Percentiles rank a stretch among this genome's conserved stretches.
phyloP scores from a whole-genome alignment of 2,329 filamentous ascomycete species.

The Ophiobolus disseminans region DNA sequence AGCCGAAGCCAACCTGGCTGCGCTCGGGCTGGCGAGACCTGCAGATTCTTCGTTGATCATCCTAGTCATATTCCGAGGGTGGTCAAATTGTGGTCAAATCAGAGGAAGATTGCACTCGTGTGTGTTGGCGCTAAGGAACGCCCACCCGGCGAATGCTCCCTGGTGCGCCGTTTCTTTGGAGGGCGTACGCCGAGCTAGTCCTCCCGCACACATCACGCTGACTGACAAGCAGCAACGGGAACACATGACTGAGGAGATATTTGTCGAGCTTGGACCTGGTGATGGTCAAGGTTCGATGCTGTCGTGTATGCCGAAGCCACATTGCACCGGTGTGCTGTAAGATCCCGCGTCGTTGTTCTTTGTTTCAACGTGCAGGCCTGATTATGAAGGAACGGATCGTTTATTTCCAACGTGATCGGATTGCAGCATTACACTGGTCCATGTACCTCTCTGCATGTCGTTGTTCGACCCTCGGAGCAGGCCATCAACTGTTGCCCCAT shows the following conservation, averaged over 20 bases:
- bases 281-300: slow-evolving; percentile 11
- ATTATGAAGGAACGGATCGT: no score
- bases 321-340: slow-evolving; percentile 12
- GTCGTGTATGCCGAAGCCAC: slow-evolving; percentile 17
- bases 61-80: slow-evolving; percentile 27
- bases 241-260: slow-evolving; percentile 25
- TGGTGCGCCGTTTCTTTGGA: slow-evolving; percentile 8
- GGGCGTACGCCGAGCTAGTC: slow-evolving; percentile 12
- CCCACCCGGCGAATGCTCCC: slow-evolving; percentile 16
- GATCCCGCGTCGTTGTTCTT: slow-evolving; percentile 10
- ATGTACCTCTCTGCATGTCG: slow-evolving; percentile 7
- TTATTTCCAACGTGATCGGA: neutral
- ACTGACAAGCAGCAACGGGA: slow-evolving; percentile 14
- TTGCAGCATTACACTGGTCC: neutral
- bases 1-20: slow-evolving; percentile 21
- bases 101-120: slow-evolving; percentile 23
- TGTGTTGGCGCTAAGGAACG: slow-evolving; percentile 25
- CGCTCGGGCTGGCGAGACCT: slow-evolving; percentile 24
- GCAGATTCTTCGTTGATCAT: slow-evolving; percentile 29
- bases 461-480: slow-evolving; percentile 20
- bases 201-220: slow-evolving; percentile 30
- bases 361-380: neutral
- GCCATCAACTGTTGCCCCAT: slow-evolving; percentile 12
- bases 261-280: slow-evolving; percentile 20
- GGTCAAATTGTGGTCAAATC: slow-evolving; percentile 33